A percentile compares a stretch with the other conserved stretches of the same genome.
Evolutionary conservation across 148 eudicot species (phyloP).

Genomic region (Vaccinium darrowii): DNA sequence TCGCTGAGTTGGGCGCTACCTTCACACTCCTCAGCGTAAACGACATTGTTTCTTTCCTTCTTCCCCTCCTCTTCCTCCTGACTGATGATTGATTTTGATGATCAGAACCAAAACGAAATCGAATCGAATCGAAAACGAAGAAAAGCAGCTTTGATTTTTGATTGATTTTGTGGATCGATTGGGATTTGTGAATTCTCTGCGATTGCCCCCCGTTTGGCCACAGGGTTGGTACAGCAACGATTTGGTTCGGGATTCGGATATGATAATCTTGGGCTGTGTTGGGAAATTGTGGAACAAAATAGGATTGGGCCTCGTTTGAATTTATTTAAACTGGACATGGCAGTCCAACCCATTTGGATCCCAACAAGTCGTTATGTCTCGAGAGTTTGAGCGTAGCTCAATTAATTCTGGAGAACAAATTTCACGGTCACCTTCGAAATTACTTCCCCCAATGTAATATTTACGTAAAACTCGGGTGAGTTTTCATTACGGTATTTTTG

Average conservation of each 20-base stretch:
- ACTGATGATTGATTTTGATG: neutral
- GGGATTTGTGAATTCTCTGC: neutral
- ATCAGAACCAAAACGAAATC: neutral
- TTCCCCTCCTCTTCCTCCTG: neutral
- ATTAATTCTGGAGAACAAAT: too few species aligned
- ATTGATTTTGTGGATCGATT: neutral
- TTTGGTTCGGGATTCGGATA: neutral
- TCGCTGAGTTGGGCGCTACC: slow-evolving; percentile 74
- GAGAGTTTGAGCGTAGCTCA: too few species aligned
- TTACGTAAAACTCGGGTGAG: too few species aligned
- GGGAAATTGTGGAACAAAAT: too few species aligned
- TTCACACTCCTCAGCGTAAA: slow-evolving; percentile 42
- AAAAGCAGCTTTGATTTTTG: neutral
- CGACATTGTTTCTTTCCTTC: slow-evolving; percentile 28
- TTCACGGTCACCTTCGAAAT: too few species aligned
- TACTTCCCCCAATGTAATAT: too few species aligned
- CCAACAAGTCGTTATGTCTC: too few species aligned
- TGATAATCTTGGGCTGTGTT: neutral
- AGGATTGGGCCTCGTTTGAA: too few species aligned
- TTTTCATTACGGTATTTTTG: too few species aligned
- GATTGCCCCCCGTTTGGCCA: neutral
- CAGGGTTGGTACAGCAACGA: neutral
- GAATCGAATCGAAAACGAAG: neutral
- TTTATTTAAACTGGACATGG: too few species aligned
- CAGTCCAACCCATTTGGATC: too few species aligned